phyloP scores from a whole-genome alignment of 1,284 basidiomycete genomes.

The Sporisorium graminicola region DNA sequence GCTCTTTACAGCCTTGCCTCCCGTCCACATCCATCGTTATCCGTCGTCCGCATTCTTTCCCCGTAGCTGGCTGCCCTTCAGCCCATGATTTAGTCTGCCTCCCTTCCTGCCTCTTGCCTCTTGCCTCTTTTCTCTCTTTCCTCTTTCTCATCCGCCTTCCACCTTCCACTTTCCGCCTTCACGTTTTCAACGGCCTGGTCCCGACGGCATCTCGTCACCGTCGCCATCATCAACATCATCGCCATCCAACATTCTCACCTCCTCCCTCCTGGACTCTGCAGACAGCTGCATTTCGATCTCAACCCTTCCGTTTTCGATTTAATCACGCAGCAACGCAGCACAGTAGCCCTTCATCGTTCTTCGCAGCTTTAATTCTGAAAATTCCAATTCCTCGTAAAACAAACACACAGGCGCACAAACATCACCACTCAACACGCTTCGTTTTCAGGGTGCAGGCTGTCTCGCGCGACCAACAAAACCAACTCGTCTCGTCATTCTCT shows the following conservation, averaged over 20 bases:
- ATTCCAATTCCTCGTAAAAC: neutral
- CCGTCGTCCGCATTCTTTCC: conserved; percentile 46
- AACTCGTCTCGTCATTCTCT: neutral
- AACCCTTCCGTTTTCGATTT: neutral
- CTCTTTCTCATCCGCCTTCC: neutral
- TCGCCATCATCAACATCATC: neutral
- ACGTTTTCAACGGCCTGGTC: too few species aligned
- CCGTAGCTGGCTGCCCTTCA: conserved; percentile 4
- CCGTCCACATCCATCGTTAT: conserved; percentile 43
- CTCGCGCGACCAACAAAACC: neutral
- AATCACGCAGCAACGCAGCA: neutral
- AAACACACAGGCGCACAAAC: neutral
- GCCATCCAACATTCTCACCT: neutral
- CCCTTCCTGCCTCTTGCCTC: neutral
- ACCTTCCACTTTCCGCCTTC: neutral
- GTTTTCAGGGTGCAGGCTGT: conserved; percentile 11
- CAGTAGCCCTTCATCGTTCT: neutral
- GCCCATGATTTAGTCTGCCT: neutral
- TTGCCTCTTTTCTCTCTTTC: conserved; percentile 1
- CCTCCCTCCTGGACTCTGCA: neutral
- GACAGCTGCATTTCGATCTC: neutral
- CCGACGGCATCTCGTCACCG: too few species aligned
- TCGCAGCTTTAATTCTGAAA: neutral
- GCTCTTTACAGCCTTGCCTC: conserved; percentile 7
- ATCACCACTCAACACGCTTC: conserved; percentile 1